Evolutionary conservation across 2,329 filamentous ascomycete species (phyloP), one percentile per base, ranked within the genome.

Genomic region (Exophiala bonariae): DNA sequence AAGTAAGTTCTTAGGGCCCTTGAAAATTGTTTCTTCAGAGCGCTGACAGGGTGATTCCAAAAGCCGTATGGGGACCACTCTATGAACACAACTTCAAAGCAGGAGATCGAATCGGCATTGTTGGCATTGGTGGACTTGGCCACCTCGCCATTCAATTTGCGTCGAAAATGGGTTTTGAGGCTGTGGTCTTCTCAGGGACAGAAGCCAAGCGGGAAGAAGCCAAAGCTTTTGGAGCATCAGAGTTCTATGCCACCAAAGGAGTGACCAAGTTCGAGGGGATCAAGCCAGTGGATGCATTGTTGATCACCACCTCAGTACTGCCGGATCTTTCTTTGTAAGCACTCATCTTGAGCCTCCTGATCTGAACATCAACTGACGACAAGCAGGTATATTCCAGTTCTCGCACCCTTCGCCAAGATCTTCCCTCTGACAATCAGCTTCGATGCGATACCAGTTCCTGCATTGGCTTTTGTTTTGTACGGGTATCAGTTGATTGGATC

Each of bases 141-240:
- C 87, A 91, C 65, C 65, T 91, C 23, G 87, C 85, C 0, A 82
- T 91, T 23, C 86, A 90, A 63, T 91, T 85, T 63, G 85, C 85
- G 3, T 73, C 73, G 42, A 82, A 83, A 67, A 89, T 90, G 86
- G 87, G 87, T 3, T 89, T 85, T 66, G 77, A 80, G 7, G 47
- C 48, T 13, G 65, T 68, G 3, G 63, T 67, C 90, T 43, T 85
- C 80, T 16, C 79, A 78, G 0, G 81, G 26, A 61, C 82, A 7
- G 77, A 81, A 51, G 74, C 72, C 56, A 92, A 91, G 74, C 77
- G 77, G 50, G 77, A 81, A 0, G 87, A 90, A 59, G 85, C 86
- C 0, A 63, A 68, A 47, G 61, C 75, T 58, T 70, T 87, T 2
- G 83, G 83, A 20, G 83, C 83, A 0, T 72, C 72, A 34, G 78